phyloP scores from a whole-genome alignment of 2,329 filamentous ascomycete genomes.

The Orbilia oligospora region DNA sequence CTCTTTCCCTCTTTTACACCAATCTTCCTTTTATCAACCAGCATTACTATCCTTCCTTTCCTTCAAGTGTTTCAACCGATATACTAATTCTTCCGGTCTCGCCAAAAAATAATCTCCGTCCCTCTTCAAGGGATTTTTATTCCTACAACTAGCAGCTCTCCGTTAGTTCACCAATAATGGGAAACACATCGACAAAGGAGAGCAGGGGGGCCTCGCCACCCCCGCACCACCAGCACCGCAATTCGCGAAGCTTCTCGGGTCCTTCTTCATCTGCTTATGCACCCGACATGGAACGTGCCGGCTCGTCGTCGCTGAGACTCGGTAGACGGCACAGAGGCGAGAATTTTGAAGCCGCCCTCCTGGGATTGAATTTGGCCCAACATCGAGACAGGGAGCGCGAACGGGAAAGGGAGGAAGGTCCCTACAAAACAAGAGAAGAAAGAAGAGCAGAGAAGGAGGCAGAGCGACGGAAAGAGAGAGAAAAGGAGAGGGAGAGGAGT shows the following conservation, averaged over 20 bases:
- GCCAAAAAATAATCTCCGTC: slow-evolving; percentile 4
- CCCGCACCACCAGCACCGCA: slow-evolving; percentile 61
- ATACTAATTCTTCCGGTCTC: neutral
- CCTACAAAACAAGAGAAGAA: slow-evolving; percentile 65
- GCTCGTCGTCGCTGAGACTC: slow-evolving; percentile 46
- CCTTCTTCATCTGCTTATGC: slow-evolving; percentile 60
- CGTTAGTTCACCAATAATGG: slow-evolving; percentile 60
- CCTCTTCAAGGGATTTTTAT: neutral
- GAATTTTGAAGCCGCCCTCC: slow-evolving; percentile 62
- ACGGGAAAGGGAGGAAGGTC: slow-evolving; percentile 52
- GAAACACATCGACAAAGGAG: slow-evolving; percentile 64
- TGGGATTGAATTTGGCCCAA: slow-evolving; percentile 61
- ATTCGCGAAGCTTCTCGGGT: slow-evolving; percentile 60
- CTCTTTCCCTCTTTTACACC: slow-evolving; percentile 5
- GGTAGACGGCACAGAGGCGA: slow-evolving; percentile 54
- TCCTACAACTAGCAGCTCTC: slow-evolving; percentile 32
- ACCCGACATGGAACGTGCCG: slow-evolving; percentile 51
- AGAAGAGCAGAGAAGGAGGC: slow-evolving; percentile 92
- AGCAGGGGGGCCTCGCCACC: slow-evolving; percentile 62
- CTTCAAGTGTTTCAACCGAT: neutral
- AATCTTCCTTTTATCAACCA: neutral
- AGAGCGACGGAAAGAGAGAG: slow-evolving; percentile 83
- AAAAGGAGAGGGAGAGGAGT: slow-evolving; percentile 90
- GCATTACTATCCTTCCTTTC: slow-evolving; percentile 7
- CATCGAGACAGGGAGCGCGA: slow-evolving; percentile 62